Conservation (phyloP, 2,329 filamentous ascomycete genomes). For the Botrytis paeoniae region DNA sequence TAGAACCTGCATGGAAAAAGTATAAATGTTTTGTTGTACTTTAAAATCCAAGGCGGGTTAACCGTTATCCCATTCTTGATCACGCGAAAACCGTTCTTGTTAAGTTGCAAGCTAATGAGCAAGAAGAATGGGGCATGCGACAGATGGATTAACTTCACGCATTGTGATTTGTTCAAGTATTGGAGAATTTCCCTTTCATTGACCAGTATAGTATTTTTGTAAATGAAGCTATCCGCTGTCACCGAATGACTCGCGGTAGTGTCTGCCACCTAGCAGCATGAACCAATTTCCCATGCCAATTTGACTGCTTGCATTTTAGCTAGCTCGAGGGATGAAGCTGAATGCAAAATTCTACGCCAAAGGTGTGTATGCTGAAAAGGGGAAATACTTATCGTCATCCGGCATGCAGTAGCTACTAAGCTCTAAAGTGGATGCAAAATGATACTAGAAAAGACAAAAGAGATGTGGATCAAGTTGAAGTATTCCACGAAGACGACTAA, state of each 20-base stretch:
- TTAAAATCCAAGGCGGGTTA: not conserved
- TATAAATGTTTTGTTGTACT: not conserved
- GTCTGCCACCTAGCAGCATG: constrained; percentile 18
- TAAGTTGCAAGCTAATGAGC: not conserved
- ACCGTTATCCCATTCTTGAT: constrained; percentile 17
- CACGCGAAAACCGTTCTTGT: constrained; percentile 14
- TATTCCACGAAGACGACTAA: constrained; percentile 56
- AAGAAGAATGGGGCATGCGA: constrained; percentile 11
- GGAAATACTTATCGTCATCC: constrained; percentile 15
- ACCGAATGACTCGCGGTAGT: constrained; percentile 14
- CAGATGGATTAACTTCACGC: not conserved
- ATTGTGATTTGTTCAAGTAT: constrained; percentile 5
- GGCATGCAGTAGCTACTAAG: constrained; percentile 20
- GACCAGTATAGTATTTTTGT: constrained; percentile 12
- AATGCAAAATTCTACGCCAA: not conserved
- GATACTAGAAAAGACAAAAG: constrained; percentile 34
- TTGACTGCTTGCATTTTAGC: constrained; percentile 2
- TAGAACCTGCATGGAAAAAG: constrained; percentile 17
- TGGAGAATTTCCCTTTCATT: constrained; percentile 4
- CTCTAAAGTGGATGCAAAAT: constrained; percentile 20
- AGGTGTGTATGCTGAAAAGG: constrained; percentile 7
- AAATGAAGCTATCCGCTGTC: constrained; percentile 19
- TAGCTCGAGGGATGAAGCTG: not conserved
- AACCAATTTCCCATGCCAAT: constrained; percentile 4
- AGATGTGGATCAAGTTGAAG: constrained; percentile 62